These are phyloP conservation scores for Karstenula rhodostoma DNA, from an alignment of 2,329 filamentous ascomycete genomes.

Conservation along the genomic window DNA sequence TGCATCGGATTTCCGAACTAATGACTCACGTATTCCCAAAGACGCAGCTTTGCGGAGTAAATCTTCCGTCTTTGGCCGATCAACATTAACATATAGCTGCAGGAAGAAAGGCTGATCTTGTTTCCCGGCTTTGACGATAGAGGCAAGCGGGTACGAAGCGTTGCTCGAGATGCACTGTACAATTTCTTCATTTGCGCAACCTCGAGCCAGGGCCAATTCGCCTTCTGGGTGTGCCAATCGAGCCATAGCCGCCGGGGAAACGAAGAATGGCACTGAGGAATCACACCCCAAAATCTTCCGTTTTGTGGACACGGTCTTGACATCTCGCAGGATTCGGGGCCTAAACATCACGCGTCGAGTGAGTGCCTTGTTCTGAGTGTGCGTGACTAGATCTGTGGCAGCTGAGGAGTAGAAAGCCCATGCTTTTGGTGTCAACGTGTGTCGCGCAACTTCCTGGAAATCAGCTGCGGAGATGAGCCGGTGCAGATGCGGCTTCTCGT, in stretches of 20 bases:
- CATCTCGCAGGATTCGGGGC: slow-evolving; percentile 56
- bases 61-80: slow-evolving; percentile 22
- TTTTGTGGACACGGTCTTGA: slow-evolving; percentile 31
- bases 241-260: slow-evolving; percentile 41
- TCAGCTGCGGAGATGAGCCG: slow-evolving; percentile 52
- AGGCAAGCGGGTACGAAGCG: slow-evolving; percentile 32
- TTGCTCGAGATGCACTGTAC: slow-evolving; percentile 41
- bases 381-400: slow-evolving; percentile 60
- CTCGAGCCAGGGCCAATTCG: slow-evolving; percentile 38
- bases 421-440: slow-evolving; percentile 48
- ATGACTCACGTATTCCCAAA: background rate
- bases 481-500: slow-evolving; percentile 47
- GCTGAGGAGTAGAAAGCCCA: slow-evolving; percentile 60
- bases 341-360: slow-evolving; percentile 58
- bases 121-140: slow-evolving; percentile 27
- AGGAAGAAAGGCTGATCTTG: slow-evolving; percentile 29
- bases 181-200: slow-evolving; percentile 33
- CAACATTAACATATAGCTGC: slow-evolving; percentile 38
- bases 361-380: slow-evolving; percentile 52
- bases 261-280: slow-evolving; percentile 37
- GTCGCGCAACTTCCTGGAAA: slow-evolving; percentile 53
- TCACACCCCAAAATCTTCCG: slow-evolving; percentile 30
- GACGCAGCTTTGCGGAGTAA: slow-evolving; percentile 12
- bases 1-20: background rate
- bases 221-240: slow-evolving; percentile 39